These are phyloP conservation scores for Euphorbia schlechtendalii DNA, from an alignment of 441 rosid species.

Conservation along the genomic window DNA sequence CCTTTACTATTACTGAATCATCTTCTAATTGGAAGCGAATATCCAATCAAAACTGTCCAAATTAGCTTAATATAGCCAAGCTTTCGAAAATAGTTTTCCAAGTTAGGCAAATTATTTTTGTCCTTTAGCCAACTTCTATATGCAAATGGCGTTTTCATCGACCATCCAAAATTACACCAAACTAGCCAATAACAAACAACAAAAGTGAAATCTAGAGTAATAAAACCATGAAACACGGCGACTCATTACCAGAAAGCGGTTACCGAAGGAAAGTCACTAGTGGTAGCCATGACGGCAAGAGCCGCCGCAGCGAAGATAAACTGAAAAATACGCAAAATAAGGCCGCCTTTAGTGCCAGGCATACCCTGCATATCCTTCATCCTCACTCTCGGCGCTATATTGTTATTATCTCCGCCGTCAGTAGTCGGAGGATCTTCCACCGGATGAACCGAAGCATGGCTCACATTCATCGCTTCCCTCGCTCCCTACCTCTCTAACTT, in stretches of 20 bases:
- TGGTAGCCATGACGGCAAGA: slow-evolving; percentile 56
- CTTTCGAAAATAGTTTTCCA: background rate
- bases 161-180: background rate
- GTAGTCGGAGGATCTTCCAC: slow-evolving; percentile 57
- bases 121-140: background rate
- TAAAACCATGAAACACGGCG: slow-evolving; percentile 1
- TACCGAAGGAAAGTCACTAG: slow-evolving; percentile 69
- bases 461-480: slow-evolving; percentile 48
- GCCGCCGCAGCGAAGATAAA: slow-evolving; percentile 52
- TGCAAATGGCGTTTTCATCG: background rate
- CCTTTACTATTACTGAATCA: background rate
- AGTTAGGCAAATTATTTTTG: background rate
- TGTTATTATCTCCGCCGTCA: slow-evolving; percentile 31
- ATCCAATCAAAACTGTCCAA: background rate
- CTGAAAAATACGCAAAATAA: slow-evolving; percentile 51
- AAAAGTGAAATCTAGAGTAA: background rate
- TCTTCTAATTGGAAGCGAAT: background rate
- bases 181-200: background rate
- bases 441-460: slow-evolving; percentile 70
- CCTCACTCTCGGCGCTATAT: slow-evolving; percentile 41
- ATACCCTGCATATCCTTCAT: slow-evolving; percentile 67
- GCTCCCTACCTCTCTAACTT: background rate
- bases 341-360: slow-evolving; percentile 65
- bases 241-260: slow-evolving; percentile 58
- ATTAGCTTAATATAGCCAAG: background rate